phyloP scores from a whole-genome alignment of 2,329 filamentous ascomycete species.

The Trichoderma sp. region DNA sequence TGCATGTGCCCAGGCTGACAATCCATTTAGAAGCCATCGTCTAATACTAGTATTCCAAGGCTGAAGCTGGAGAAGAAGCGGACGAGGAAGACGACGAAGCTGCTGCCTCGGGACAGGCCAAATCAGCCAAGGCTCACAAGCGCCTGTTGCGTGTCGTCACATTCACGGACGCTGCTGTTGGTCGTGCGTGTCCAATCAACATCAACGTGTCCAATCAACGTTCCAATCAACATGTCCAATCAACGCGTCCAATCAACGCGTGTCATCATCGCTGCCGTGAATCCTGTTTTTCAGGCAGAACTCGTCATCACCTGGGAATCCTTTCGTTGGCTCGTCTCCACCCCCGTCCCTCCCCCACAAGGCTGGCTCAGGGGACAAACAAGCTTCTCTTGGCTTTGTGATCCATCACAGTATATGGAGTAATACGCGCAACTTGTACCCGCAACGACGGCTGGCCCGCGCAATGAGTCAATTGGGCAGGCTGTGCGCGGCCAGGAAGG shows the following conservation, averaged over 20 bases:
- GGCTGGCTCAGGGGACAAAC: background rate
- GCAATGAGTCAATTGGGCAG: conserved; percentile 6
- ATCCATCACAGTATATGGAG: no score
- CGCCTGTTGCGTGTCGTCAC: no score
- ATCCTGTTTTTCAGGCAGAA: background rate
- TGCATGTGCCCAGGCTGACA: background rate
- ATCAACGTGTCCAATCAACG: no score
- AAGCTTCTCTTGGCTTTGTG: background rate
- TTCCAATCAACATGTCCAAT: no score
- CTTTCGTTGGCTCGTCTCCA: background rate
- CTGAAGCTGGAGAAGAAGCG: background rate
- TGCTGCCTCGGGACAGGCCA: background rate
- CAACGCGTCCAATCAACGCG: no score
- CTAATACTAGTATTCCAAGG: background rate
- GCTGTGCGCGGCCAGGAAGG: background rate
- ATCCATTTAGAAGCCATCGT: background rate
- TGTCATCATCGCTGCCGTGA: background rate
- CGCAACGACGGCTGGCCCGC: background rate
- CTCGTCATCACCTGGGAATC: background rate
- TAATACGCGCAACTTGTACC: background rate
- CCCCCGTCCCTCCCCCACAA: background rate
- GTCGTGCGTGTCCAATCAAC: no score
- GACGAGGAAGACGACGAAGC: no score
- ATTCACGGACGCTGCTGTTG: no score
- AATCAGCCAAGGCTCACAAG: background rate